phyloP scores from a whole-genome alignment of 805 yeast genomes.

The Teunomyces tritomae region DNA sequence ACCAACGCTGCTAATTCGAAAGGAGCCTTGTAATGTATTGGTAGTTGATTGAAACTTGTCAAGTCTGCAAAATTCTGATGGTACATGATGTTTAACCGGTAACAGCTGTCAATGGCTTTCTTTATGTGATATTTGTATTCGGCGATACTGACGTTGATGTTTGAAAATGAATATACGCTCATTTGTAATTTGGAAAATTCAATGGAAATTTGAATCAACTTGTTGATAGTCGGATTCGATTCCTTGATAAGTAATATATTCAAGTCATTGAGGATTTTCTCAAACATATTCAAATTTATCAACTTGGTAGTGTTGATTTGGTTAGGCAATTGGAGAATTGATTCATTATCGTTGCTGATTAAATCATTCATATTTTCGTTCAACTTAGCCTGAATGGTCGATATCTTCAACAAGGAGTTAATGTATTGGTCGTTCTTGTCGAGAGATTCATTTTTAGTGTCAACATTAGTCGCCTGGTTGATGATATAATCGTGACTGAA shows the following conservation, averaged over 20 bases:
- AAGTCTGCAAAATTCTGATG: conserved; percentile 17
- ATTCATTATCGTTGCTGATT: conserved; percentile 16
- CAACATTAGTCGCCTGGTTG: conserved; percentile 29
- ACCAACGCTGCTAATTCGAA: conserved; percentile 32
- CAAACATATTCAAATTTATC: conserved; percentile 43
- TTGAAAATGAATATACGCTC: conserved; percentile 32
- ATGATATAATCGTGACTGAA: conserved; percentile 36
- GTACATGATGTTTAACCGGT: conserved; percentile 23
- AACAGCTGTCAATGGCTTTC: conserved; percentile 23
- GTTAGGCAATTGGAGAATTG: conserved; percentile 12
- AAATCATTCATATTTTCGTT: conserved; percentile 38
- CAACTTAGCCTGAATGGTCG: conserved; percentile 38
- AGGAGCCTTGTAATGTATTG: conserved; percentile 40
- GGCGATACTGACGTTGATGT: conserved; percentile 14
- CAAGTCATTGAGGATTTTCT: conserved; percentile 35
- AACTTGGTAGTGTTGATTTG: conserved; percentile 26
- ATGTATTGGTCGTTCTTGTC: conserved; percentile 18
- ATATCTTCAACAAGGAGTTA: conserved; percentile 25
- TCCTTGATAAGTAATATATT: conserved; percentile 9
- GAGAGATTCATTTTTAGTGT: conserved; percentile 12
- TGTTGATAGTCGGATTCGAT: conserved; percentile 17
- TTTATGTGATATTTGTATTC: conserved; percentile 33
- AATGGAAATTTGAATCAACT: conserved; percentile 30
- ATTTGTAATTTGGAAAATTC: conserved; percentile 39
- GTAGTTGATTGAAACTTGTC: conserved; percentile 28